These are phyloP conservation scores for Huiozyma sinensis DNA, from an alignment of 805 yeast genomes.

Conservation along the genomic window DNA sequence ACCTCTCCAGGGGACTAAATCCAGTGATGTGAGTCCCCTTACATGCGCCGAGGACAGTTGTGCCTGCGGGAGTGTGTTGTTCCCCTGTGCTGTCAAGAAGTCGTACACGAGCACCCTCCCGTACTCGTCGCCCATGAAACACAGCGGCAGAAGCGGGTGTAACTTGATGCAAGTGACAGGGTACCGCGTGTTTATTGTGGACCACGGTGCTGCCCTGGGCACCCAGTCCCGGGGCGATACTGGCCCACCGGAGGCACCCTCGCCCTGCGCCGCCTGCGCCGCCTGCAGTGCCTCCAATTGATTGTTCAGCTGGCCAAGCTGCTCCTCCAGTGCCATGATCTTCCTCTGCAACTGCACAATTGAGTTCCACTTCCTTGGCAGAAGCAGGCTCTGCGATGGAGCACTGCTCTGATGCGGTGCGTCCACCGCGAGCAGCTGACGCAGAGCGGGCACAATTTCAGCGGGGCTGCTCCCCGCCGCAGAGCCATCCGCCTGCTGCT, in stretches of 20 bases:
- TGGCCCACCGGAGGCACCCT: too few relatives aligned
- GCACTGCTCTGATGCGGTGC: too few relatives aligned
- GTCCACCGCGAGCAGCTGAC: too few relatives aligned
- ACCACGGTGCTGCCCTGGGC: background rate
- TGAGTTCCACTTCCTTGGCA: constrained; percentile 69
- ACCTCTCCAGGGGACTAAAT: constrained; percentile 1
- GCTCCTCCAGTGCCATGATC: constrained; percentile 59
- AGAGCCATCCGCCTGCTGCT: background rate
- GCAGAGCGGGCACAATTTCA: too few relatives aligned
- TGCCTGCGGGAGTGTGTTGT: constrained; percentile 47
- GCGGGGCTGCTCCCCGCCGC: too few relatives aligned
- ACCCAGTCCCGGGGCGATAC: background rate
- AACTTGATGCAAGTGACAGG: constrained; percentile 53
- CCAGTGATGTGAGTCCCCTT: constrained; percentile 39
- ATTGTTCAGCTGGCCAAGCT: constrained; percentile 39
- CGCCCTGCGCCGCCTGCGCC: too few relatives aligned
- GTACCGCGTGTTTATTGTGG: constrained; percentile 26
- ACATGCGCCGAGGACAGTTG: constrained; percentile 62
- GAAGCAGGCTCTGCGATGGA: constrained; percentile 1
- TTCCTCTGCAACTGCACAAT: constrained; percentile 70
- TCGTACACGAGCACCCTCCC: constrained; percentile 72
- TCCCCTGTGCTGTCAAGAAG: constrained; percentile 27
- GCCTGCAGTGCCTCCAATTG: constrained; percentile 25
- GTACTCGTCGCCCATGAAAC: constrained; percentile 59
- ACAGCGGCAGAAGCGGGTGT: constrained; percentile 63